Evolutionary conservation across 2,329 filamentous ascomycete genomes (phyloP), one percentile per base, ranked within the genome.

Genomic region (Pestalotiopsis fici): DNA sequence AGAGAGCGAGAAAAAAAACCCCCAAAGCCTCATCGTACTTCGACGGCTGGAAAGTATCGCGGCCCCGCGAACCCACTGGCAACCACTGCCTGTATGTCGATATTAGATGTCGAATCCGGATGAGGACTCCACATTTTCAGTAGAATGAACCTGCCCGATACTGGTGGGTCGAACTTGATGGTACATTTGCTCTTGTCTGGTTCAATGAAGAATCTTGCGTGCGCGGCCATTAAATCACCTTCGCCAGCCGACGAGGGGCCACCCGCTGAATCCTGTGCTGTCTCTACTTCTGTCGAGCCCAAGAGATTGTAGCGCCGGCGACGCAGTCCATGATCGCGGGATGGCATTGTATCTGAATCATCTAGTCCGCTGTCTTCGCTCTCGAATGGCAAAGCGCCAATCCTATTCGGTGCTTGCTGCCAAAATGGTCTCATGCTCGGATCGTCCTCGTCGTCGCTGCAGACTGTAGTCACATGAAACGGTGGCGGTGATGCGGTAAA

Each of bases 81-180:
- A 67, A 94, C 87, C 27, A 98, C 90, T 59, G 91, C 93, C 78
- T 97, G 92, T 50, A 98, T 94, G 76, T 97, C 94, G 70, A 98
- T 97, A 74, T 97, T 97, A 67, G 83, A 83, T 4, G 77, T 73
- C 3, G 87, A 85, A 60, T 90, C 88, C 28, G 89, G 87, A 68
- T 88, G 88, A 2, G 92, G 92, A 73, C 91, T 94, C 93, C 94
- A 98, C 78, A 98, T 88, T 83, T 98, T 98, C 70, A 98, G 83
- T 55, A 98, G 80, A 64, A 98, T 91, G 77, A 92, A 97, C 66
- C 93, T 88, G 4, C 93, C 93, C 12, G 93, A 93, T 68, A 96
- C 87, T 0, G 92, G 91, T 66, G 93, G 92, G 73, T 95, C 89
- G 73, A 98, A 98, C 67, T 89, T 91, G 73, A 98, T 92, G 15